These are phyloP conservation scores for Saxophila tyrrhenica DNA, from an alignment of 495 filamentous ascomycete species.

Conservation along the genomic window DNA sequence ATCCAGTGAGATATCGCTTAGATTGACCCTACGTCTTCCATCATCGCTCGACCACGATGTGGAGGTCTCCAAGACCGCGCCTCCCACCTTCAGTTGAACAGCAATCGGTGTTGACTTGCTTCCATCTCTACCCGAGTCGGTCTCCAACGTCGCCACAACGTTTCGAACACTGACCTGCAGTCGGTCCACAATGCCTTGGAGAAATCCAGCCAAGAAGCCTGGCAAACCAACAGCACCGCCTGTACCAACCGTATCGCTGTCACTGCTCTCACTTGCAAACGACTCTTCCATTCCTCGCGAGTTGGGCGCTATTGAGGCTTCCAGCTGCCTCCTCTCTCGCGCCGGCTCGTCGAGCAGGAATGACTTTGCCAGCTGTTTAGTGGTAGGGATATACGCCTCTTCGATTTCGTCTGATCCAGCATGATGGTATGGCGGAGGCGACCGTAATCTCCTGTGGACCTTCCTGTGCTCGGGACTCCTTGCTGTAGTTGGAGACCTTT, in stretches of 20 bases:
- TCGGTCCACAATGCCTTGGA: conserved; percentile 73
- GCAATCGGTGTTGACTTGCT: conserved; percentile 1
- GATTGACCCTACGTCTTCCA: background rate
- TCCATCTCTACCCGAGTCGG: conserved; percentile 36
- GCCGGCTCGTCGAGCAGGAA: conserved; percentile 73
- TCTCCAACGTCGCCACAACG: conserved; percentile 46
- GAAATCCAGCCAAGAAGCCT: conserved; percentile 65
- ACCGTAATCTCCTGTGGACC: conserved; percentile 16
- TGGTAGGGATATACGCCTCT: conserved; percentile 52
- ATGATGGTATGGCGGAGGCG: conserved; percentile 25
- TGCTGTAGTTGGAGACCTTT: conserved; percentile 3
- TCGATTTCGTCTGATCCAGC: conserved; percentile 23
- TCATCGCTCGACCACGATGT: background rate
- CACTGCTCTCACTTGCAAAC: conserved; percentile 26
- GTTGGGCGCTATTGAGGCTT: conserved; percentile 60
- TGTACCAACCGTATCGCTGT: conserved; percentile 60
- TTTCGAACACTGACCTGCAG: conserved; percentile 56
- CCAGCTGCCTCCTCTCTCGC: conserved; percentile 62
- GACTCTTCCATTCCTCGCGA: conserved; percentile 50
- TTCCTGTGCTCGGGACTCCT: conserved; percentile 13
- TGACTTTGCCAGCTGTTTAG: conserved; percentile 74
- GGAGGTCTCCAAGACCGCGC: conserved; percentile 48
- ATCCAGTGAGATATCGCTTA: conserved; percentile 10
- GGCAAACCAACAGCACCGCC: conserved; percentile 66
- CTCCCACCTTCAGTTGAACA: conserved; percentile 41